Conservation (phyloP, 805 yeast genomes). For the Ogataea methylovora region DNA sequence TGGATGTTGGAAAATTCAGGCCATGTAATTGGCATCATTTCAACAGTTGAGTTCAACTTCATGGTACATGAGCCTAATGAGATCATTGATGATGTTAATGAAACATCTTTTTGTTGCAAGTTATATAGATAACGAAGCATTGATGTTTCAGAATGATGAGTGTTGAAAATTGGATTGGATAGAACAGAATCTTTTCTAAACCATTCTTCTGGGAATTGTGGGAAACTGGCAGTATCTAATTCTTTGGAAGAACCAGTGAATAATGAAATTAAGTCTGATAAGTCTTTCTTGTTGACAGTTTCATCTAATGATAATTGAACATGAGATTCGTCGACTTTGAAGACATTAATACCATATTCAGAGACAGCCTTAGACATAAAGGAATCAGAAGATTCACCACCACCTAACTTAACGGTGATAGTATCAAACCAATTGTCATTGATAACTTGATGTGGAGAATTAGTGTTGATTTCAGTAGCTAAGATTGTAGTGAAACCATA, state of each 20-base stretch:
- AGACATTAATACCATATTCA: slow-evolving; percentile 66
- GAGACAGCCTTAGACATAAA: slow-evolving; percentile 51
- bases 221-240: slow-evolving; percentile 28
- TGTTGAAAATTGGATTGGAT: slow-evolving; percentile 71
- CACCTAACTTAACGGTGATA: slow-evolving; percentile 52
- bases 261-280: slow-evolving; percentile 46
- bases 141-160: slow-evolving; percentile 90
- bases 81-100: slow-evolving; percentile 94
- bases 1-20: slow-evolving; percentile 86
- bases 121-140: slow-evolving; percentile 85
- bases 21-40: slow-evolving; percentile 91
- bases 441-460: slow-evolving; percentile 36
- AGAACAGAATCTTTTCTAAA: slow-evolving; percentile 54
- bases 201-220: slow-evolving; percentile 41
- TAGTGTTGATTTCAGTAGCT: slow-evolving; percentile 45
- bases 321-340: slow-evolving; percentile 50
- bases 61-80: slow-evolving; percentile 97
- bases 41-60: slow-evolving; percentile 93
- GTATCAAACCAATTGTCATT: slow-evolving; percentile 83
- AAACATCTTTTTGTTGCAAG: slow-evolving; percentile 81
- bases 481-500: slow-evolving; percentile 67
- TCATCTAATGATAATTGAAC: slow-evolving; percentile 89
- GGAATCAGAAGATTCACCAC: slow-evolving; percentile 46
- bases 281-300: slow-evolving; percentile 60
- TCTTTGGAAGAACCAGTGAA: slow-evolving; percentile 39